These are phyloP conservation scores for Talaromyces sp. DNA, from an alignment of 2,329 filamentous ascomycete species.

Conservation along the genomic window DNA sequence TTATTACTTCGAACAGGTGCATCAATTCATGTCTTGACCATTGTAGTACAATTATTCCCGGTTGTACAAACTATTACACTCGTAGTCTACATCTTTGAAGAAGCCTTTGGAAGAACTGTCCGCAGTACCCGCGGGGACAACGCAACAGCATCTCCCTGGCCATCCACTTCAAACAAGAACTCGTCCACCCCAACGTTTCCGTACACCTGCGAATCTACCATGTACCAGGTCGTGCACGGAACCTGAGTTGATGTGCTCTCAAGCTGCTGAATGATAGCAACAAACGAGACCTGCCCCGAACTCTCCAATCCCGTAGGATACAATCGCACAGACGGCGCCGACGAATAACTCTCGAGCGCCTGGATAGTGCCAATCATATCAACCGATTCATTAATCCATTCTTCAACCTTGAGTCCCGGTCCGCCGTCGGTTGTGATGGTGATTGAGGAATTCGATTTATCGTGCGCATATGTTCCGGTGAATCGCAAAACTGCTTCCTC, in stretches of 20 bases:
- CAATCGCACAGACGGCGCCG: conserved; percentile 8
- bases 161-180: conserved; percentile 16
- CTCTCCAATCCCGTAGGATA: conserved; percentile 1
- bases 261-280: conserved; percentile 10
- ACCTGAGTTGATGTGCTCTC: conserved; percentile 12
- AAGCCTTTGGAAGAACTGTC: background rate
- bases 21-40: too few relatives aligned
- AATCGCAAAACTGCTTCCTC: background rate
- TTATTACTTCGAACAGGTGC: too few relatives aligned
- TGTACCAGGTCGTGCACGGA: conserved; percentile 14
- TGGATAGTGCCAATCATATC: background rate
- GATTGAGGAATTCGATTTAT: background rate
- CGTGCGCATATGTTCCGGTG: background rate
- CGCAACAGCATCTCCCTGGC: conserved; percentile 11
- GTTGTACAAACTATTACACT: background rate
- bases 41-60: background rate
- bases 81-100: background rate
- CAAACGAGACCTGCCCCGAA: conserved; percentile 21
- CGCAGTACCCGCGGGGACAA: conserved; percentile 14
- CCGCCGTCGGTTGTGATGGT: background rate
- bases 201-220: conserved; percentile 14
- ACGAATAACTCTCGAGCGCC: background rate
- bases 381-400: background rate
- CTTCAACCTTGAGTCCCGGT: background rate
- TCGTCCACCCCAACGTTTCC: conserved; percentile 17